Base-by-base conservation (phyloP, 768 basidiomycete genomes). In the Auricularia cornea region DNA sequence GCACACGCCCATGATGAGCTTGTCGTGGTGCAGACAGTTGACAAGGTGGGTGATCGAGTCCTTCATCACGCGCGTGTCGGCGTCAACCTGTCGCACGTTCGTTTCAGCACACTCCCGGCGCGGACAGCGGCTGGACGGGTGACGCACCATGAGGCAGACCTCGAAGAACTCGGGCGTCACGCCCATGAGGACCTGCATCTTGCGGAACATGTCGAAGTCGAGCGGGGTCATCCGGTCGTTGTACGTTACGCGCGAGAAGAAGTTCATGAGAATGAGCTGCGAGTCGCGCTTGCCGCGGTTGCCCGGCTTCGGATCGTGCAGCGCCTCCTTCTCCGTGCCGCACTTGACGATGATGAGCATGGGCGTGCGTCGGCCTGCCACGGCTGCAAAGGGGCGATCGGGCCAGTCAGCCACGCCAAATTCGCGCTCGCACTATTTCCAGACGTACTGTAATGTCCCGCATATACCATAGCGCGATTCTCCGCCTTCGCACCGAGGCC, bases 81-180 rank as follows among this genome's bases (percentile, higher is more conserved):
- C 97, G 75, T 99, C 97, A 67, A 99, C 96, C 96, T 98, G 71
- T 14, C 65, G 2, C 31, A 59, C 18, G 8, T 26, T 57, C 38
- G 56, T 40, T 38, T 66, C 20, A 69, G 68, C 38, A 62, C 29
- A n/a, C n/a, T n/a, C n/a, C 30, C 30, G 48, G 5, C 26, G 3
- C 14, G 28, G 35, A 32, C 18, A 61, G 63, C 20, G 20, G 33
- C 31, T 52, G 26, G 44, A 41, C n/a, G 59, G 32, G 35, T 60
- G 3, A 78, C 87, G 66, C 70, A 97, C 97, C 97, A 99, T 98
- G 64, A 99, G 77, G 71, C 88, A 89, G 59, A 95, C 92, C 78
- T 99, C 97, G 70, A 98, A 98, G 75, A 92, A 98, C 73, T 99
- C 97, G 2, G 97, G 95, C 1, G 97, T 98, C 10, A 98, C 92